Percentiles rank a stretch among this genome's conserved stretches.
phyloP scores from a whole-genome alignment of 805 yeast species.

The Isabelozyma gotoi region DNA sequence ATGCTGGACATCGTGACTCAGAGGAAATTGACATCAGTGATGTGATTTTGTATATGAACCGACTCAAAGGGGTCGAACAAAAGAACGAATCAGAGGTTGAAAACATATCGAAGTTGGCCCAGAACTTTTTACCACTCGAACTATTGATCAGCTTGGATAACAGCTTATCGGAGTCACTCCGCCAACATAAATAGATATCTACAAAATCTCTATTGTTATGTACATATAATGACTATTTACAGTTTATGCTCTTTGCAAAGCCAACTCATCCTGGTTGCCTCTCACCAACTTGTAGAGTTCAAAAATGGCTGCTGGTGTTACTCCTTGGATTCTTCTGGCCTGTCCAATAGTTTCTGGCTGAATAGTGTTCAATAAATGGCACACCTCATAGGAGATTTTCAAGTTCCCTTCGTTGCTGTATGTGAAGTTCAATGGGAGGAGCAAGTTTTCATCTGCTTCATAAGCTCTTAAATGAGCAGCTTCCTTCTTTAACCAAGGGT shows the following conservation, averaged over 20 bases:
- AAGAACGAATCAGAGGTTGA: conserved; percentile 15
- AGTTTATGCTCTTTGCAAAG: conserved; percentile 12
- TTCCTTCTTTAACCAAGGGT: conserved; percentile 77
- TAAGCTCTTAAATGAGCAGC: conserved; percentile 70
- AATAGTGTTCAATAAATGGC: conserved; percentile 63
- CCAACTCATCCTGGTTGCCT: conserved; percentile 23
- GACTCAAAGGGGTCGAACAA: conserved; percentile 19
- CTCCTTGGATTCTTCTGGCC: conserved; percentile 91
- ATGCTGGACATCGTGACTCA: conserved; percentile 29
- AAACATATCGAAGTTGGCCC: conserved; percentile 31
- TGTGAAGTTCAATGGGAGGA: conserved; percentile 66
- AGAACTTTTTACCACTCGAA: conserved; percentile 36
- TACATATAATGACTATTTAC: conserved; percentile 1
- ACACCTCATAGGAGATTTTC: conserved; percentile 72
- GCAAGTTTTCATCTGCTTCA: conserved; percentile 75
- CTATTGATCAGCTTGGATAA: conserved; percentile 30
- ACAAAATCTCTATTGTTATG: neutral
- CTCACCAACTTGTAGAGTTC: conserved; percentile 64
- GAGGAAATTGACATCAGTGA: conserved; percentile 30
- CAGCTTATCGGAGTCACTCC: conserved; percentile 11
- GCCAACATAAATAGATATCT: conserved; percentile 1
- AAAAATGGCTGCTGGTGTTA: conserved; percentile 89
- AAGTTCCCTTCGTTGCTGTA: conserved; percentile 53
- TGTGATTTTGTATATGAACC: conserved; percentile 31
- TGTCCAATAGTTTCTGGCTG: conserved; percentile 93